Conservation (phyloP, 2,329 filamentous ascomycete genomes). For the Lachnellula arida region DNA sequence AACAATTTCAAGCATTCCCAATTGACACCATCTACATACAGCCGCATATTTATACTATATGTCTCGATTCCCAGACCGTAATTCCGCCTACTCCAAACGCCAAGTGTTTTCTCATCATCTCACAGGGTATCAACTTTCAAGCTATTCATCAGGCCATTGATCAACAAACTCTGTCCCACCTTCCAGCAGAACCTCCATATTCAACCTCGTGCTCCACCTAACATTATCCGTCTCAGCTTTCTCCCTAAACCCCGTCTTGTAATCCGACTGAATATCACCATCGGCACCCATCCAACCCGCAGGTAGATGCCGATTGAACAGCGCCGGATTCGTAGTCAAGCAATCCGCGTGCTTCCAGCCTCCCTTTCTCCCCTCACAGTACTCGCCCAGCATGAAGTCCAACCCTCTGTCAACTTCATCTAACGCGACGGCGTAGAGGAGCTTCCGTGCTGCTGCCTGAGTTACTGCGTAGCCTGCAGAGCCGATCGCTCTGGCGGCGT, state of each 20-base stretch:
- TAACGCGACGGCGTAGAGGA: conserved; percentile 1
- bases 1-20: no score
- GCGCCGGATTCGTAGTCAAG: background rate
- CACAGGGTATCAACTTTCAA: background rate
- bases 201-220: background rate
- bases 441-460: conserved; percentile 4
- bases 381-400: conserved; percentile 8
- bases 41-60: no score
- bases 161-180: background rate
- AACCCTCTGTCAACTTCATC: background rate
- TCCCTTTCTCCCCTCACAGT: conserved; percentile 5
- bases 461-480: conserved; percentile 8
- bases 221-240: background rate
- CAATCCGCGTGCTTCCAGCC: conserved; percentile 1
- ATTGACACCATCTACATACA: no score
- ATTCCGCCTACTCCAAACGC: no score
- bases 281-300: conserved; percentile 1
- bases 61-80: no score
- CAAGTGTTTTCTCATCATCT: no score
- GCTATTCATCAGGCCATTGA: conserved; percentile 1
- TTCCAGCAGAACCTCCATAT: background rate
- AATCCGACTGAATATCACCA: conserved; percentile 4
- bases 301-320: conserved; percentile 3
- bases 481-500: conserved; percentile 1
- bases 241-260: background rate